These are phyloP conservation scores for Elsinoe batatas DNA, from an alignment of 2,329 filamentous ascomycete genomes.

Conservation along the genomic window DNA sequence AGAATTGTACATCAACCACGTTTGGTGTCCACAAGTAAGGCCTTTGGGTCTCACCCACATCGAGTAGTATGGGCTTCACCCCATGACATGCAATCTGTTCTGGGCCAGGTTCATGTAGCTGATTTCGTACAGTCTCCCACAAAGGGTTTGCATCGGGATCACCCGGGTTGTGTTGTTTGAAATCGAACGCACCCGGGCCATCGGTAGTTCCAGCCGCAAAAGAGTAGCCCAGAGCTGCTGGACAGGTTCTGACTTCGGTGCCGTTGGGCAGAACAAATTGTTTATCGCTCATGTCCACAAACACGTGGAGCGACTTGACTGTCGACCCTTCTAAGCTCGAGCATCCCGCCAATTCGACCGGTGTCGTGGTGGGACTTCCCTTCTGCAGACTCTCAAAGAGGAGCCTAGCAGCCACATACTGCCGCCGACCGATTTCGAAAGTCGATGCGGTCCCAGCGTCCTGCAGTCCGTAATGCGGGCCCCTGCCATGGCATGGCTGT, in stretches of 20 bases:
- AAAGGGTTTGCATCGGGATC: slow-evolving; percentile 65
- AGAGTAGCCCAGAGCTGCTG: slow-evolving; percentile 79
- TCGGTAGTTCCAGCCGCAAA: slow-evolving; percentile 92
- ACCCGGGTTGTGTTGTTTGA: slow-evolving; percentile 74
- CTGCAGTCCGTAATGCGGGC: slow-evolving; percentile 56
- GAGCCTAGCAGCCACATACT: slow-evolving; percentile 51
- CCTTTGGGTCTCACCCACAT: slow-evolving; percentile 67
- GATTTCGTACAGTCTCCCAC: slow-evolving; percentile 65
- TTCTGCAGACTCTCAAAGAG: slow-evolving; percentile 47
- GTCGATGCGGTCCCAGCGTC: slow-evolving; percentile 60
- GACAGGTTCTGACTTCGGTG: slow-evolving; percentile 61
- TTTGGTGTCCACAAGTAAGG: slow-evolving; percentile 89
- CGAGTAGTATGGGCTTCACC: slow-evolving; percentile 75
- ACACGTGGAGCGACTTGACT: slow-evolving; percentile 77
- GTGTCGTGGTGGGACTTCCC: background rate
- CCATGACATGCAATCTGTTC: slow-evolving; percentile 67
- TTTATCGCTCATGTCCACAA: slow-evolving; percentile 69
- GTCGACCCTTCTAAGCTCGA: slow-evolving; percentile 39
- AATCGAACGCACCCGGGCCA: slow-evolving; percentile 84
- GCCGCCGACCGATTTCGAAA: slow-evolving; percentile 66
- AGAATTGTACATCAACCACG: slow-evolving; percentile 75
- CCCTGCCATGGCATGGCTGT: slow-evolving; percentile 63
- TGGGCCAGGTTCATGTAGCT: slow-evolving; percentile 60
- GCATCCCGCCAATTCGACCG: no score
- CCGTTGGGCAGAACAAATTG: slow-evolving; percentile 66